Evolutionary conservation across 495 filamentous ascomycete genomes (phyloP).

Genomic region (Penicillium paxilli): DNA sequence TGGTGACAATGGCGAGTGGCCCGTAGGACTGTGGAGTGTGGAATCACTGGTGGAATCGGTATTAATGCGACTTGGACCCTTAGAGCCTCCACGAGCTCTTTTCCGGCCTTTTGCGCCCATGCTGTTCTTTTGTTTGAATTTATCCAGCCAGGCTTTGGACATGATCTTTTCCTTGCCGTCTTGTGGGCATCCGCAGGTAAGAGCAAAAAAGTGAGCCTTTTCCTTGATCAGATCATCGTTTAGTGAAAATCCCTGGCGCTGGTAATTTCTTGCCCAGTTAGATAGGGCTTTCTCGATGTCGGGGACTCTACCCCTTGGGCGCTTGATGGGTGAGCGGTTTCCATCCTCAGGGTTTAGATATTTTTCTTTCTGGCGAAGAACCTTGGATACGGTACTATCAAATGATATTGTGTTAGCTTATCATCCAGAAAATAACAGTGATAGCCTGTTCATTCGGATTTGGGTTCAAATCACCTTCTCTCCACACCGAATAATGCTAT

Average conservation of each 20-base stretch:
- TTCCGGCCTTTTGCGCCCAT: conserved; percentile 65
- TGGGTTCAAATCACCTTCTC: conserved; percentile 72
- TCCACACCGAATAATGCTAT: conserved; percentile 93
- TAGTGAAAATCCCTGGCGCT: conserved; percentile 71
- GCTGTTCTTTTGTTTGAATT: conserved; percentile 93
- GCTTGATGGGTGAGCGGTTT: conserved; percentile 83
- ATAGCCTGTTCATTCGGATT: background rate
- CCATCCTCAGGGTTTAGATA: conserved; percentile 90
- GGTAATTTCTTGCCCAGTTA: conserved; percentile 82
- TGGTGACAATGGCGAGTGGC: conserved; percentile 74
- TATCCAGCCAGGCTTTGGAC: conserved; percentile 83
- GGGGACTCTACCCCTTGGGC: conserved; percentile 85
- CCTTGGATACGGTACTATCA: conserved; percentile 95
- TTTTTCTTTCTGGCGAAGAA: conserved; percentile 93
- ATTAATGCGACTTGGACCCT: conserved; percentile 40
- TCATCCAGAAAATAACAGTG: background rate
- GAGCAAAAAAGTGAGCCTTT: conserved; percentile 84
- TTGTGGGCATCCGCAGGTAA: conserved; percentile 62
- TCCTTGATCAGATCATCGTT: conserved; percentile 85
- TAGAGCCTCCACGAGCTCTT: conserved; percentile 63
- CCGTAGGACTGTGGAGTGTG: conserved; percentile 62
- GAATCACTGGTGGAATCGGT: conserved; percentile 54
- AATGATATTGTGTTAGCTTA: conserved; percentile 22
- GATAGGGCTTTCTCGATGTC: conserved; percentile 94
- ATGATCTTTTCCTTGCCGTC: conserved; percentile 78